Percentiles rank a stretch among this genome's conserved stretches.
Evolutionary conservation across 805 yeast species (phyloP).

Genomic region (Maudiozyma turicensis): DNA sequence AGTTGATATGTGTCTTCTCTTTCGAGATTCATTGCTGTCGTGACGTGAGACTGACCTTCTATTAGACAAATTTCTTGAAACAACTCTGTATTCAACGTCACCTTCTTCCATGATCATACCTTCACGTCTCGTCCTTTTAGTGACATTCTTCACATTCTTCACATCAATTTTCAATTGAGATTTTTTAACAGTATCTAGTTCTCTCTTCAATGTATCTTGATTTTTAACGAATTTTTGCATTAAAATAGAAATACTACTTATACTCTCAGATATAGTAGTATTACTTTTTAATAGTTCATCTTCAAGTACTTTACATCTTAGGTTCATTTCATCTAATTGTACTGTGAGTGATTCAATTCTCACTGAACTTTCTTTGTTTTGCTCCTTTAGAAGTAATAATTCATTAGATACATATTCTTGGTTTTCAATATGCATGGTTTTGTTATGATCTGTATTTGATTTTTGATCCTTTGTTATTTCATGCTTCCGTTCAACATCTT

Average conservation of each 20-base stretch:
- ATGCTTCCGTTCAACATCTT: too few relatives aligned
- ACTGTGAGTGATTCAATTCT: too few relatives aligned
- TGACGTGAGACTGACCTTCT: background rate
- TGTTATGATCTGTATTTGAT: too few relatives aligned
- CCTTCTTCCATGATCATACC: background rate
- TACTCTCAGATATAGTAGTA: background rate
- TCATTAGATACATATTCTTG: too few relatives aligned
- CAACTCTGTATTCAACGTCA: background rate
- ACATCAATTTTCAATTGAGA: constrained; percentile 5
- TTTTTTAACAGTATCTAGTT: constrained; percentile 1
- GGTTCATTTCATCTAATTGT: background rate
- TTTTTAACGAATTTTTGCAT: constrained; percentile 14
- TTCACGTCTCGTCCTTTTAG: background rate
- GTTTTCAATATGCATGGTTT: too few relatives aligned
- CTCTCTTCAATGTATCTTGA: constrained; percentile 22
- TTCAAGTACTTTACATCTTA: background rate
- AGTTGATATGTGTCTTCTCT: background rate
- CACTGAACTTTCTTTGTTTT: too few relatives aligned
- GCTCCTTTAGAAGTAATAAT: too few relatives aligned
- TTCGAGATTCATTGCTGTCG: background rate
- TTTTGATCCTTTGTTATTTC: too few relatives aligned
- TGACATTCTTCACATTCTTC: background rate
- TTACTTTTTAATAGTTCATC: background rate
- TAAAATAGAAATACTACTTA: background rate
- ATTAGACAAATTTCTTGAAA: background rate